Evolutionary conservation across 208 protist species (phyloP).

Genomic region (Acanthamoeba castellanii): DNA sequence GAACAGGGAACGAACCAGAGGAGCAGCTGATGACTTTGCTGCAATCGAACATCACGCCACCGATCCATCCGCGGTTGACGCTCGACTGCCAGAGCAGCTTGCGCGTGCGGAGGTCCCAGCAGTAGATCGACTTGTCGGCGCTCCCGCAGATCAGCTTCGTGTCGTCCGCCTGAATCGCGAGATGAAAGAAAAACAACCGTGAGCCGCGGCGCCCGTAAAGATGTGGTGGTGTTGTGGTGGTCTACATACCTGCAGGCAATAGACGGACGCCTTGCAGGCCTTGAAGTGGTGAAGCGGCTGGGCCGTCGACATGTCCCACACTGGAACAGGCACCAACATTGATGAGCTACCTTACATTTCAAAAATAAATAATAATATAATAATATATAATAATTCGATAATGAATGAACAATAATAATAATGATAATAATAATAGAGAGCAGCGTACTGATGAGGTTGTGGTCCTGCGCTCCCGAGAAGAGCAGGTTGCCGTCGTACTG

Average conservation of each 20-base stretch:
- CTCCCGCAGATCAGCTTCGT: slow-evolving; percentile 61
- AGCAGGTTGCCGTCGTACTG: slow-evolving; percentile 24
- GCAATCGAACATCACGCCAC: slow-evolving; percentile 56
- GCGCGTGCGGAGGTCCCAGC: slow-evolving; percentile 54
- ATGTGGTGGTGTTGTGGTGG: background rate
- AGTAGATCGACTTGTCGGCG: slow-evolving; percentile 37
- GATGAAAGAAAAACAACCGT: background rate
- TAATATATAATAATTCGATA: background rate
- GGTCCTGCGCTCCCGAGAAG: slow-evolving; percentile 38
- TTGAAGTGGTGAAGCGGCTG: slow-evolving; percentile 5
- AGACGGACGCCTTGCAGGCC: slow-evolving; percentile 26
- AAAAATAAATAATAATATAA: background rate
- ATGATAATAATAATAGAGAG: background rate
- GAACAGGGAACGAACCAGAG: background rate
- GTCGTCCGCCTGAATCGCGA: background rate
- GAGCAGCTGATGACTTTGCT: slow-evolving; percentile 52
- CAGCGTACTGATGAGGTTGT: slow-evolving; percentile 11
- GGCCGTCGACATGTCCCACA: slow-evolving; percentile 57
- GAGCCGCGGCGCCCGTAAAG: too few relatives aligned
- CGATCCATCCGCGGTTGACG: slow-evolving; percentile 43
- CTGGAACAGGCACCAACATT: background rate
- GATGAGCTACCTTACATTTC: too few relatives aligned
- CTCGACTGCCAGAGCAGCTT: slow-evolving; percentile 37
- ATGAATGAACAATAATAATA: background rate
- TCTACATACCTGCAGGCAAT: slow-evolving; percentile 11